Evolutionary conservation across 352 stramenopile species (phyloP), one percentile per base, ranked within the genome.

Genomic region (Globisporangium spinosum): DNA sequence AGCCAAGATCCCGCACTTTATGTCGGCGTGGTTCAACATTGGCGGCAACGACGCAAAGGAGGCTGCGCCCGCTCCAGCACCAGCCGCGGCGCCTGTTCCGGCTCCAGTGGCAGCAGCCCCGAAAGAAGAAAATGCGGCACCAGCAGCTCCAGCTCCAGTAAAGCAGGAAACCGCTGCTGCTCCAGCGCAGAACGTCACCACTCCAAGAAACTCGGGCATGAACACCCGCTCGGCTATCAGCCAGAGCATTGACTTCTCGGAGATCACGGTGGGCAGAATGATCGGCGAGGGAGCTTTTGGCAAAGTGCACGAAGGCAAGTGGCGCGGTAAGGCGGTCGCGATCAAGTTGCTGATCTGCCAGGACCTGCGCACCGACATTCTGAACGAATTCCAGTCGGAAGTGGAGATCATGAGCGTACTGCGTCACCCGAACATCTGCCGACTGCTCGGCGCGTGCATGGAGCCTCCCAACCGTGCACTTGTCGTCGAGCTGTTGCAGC

Each of bases 371-470:
- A 81, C 68, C 23, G 83, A 89, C 55, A 89, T 89, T 61, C 29
- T 89, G 64, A 71, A 83, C 56, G 83, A 91, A 58, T 88, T 91
- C 64, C 76, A 89, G 69, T 87, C 77, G 10, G 83, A 91, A 68
- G 76, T 89, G 55, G 79, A 88, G 72, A 89, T 91, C 65, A 91
- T 91, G 83, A 89, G 79, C 43, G 78, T 89, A 22, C 84, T 99
- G 74, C 77, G 83, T 20, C 96, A 99, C 77, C 96, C 97, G 6
- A 98, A 98, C 77, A 97, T 99, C 67, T 98, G 96, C 70, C 78
- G 98, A 2, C 91, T 98, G 67, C 91, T 98, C 69, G 95, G 94
- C 25, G 95, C 93, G 34, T 98, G 93, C 75, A 87, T 98, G 66
- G 80, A 96, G n/a, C 90, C 94, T 32, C 93, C 92, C 2, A 91